These are phyloP conservation scores for Geotrichum klebahnii DNA, from an alignment of 1,139 yeast species.

Conservation along the genomic window DNA sequence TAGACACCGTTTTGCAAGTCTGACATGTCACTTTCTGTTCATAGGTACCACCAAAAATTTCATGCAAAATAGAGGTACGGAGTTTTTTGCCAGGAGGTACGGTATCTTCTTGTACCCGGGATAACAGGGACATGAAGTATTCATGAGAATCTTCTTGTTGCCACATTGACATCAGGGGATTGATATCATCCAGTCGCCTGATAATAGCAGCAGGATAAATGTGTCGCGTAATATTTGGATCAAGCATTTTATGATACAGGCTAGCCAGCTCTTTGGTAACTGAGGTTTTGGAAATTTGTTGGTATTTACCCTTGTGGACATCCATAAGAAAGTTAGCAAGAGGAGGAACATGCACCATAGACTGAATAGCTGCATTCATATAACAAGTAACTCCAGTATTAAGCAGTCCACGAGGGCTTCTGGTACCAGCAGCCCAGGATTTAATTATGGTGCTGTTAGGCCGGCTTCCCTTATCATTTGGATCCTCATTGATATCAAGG, in stretches of 20 bases:
- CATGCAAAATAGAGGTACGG: constrained; percentile 78
- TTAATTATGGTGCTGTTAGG: constrained; percentile 47
- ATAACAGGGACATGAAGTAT: constrained; percentile 85
- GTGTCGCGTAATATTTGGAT: constrained; percentile 34
- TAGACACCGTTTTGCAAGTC: constrained; percentile 73
- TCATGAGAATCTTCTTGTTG: constrained; percentile 98
- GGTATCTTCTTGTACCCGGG: constrained; percentile 84
- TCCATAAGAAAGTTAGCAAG: constrained; percentile 76
- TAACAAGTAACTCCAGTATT: constrained; percentile 96
- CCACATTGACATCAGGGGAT: constrained; percentile 96
- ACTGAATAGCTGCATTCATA: constrained; percentile 91
- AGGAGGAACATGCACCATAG: constrained; percentile 86
- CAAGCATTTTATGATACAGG: constrained; percentile 65
- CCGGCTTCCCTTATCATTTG: constrained; percentile 35
- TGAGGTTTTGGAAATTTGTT: constrained; percentile 49
- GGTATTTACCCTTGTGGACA: constrained; percentile 45
- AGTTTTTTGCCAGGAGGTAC: constrained; percentile 84
- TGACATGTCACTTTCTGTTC: constrained; percentile 81
- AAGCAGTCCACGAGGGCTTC: constrained; percentile 73
- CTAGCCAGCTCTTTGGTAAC: constrained; percentile 73
- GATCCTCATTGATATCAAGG: constrained; percentile 28
- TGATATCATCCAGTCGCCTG: constrained; percentile 71
- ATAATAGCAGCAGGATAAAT: constrained; percentile 68
- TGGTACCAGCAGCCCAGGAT: constrained; percentile 53
- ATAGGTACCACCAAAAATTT: constrained; percentile 87